These are phyloP conservation scores for Nyctanthes arbortristis DNA, from an alignment of 257 asterid species.

Conservation along the genomic window DNA sequence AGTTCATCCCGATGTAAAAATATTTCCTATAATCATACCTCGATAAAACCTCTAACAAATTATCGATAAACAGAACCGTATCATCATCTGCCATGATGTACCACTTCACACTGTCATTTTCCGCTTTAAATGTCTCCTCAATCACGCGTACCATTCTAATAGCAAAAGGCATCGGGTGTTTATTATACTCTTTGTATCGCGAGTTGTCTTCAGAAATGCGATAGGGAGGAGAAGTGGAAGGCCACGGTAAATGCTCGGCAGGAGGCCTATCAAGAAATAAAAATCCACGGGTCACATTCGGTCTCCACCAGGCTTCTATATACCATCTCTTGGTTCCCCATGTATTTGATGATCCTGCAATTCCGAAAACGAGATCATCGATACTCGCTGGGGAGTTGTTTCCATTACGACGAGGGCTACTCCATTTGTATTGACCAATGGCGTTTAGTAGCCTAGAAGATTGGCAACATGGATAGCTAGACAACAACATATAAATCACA, in stretches of 20 bases:
- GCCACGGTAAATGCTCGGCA: slow-evolving; percentile 34
- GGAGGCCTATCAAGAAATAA: slow-evolving; percentile 36
- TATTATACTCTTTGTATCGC: slow-evolving; percentile 24
- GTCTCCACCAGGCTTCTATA: slow-evolving; percentile 43
- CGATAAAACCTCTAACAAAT: slow-evolving; percentile 36
- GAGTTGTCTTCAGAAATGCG: slow-evolving; percentile 34
- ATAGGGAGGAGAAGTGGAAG: slow-evolving; percentile 31
- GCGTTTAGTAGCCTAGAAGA: too few species aligned
- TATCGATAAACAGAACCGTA: slow-evolving; percentile 43
- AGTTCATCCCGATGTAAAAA: slow-evolving; percentile 53
- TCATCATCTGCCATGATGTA: slow-evolving; percentile 54
- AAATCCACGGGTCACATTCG: slow-evolving; percentile 35
- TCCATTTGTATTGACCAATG: too few species aligned
- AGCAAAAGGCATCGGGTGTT: slow-evolving; percentile 23
- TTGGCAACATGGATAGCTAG: too few species aligned
- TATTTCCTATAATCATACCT: slow-evolving; percentile 50
- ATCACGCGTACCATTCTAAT: slow-evolving; percentile 34
- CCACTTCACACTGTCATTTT: slow-evolving; percentile 33
- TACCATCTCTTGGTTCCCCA: slow-evolving; percentile 29
- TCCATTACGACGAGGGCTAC: too few species aligned
- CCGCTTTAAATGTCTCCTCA: slow-evolving; percentile 32
- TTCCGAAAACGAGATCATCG: slow-evolving; percentile 42
- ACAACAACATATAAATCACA: too few species aligned
- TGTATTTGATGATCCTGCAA: slow-evolving; percentile 28
- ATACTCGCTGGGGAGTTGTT: too few species aligned